phyloP scores from a whole-genome alignment of 768 basidiomycete genomes.

The Calocybe cyanea region DNA sequence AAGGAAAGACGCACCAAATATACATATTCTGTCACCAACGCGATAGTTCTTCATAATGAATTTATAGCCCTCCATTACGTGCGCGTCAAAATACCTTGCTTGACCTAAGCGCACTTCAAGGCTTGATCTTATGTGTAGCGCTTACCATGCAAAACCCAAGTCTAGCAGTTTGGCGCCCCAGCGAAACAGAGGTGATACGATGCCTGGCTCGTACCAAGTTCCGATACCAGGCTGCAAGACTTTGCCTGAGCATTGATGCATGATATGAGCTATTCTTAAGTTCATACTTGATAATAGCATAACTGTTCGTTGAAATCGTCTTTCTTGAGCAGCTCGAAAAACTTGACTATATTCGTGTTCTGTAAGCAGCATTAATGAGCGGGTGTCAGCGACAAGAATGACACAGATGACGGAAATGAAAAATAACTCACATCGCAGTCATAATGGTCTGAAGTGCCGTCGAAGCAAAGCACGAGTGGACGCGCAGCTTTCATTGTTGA shows the following conservation, averaged over 20 bases:
- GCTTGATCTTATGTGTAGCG: no score
- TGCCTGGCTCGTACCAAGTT: conserved; percentile 56
- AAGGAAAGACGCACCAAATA: conserved; percentile 50
- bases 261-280: not conserved
- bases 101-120: conserved; percentile 10
- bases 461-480: conserved; percentile 42
- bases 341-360: conserved; percentile 29
- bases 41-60: conserved; percentile 79
- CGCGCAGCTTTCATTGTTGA: conserved; percentile 11
- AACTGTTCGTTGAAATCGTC: conserved; percentile 23
- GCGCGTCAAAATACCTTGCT: conserved; percentile 61
- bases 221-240: conserved; percentile 44
- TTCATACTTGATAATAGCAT: conserved; percentile 53
- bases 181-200: conserved; percentile 55
- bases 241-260: no score
- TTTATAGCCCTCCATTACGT: conserved; percentile 72
- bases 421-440: conserved; percentile 31
- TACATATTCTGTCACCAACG: conserved; percentile 68
- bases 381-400: no score
- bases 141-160: conserved; percentile 72
- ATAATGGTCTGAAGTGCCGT: conserved; percentile 51
- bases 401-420: not conserved
- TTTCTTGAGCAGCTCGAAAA: conserved; percentile 27
- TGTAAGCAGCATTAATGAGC: no score
- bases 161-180: conserved; percentile 63